Percentiles rank a stretch among this genome's conserved stretches.
Evolutionary conservation across 1,139 yeast genomes (phyloP).

Genomic region (Sugiyamaella grinbergsii): DNA sequence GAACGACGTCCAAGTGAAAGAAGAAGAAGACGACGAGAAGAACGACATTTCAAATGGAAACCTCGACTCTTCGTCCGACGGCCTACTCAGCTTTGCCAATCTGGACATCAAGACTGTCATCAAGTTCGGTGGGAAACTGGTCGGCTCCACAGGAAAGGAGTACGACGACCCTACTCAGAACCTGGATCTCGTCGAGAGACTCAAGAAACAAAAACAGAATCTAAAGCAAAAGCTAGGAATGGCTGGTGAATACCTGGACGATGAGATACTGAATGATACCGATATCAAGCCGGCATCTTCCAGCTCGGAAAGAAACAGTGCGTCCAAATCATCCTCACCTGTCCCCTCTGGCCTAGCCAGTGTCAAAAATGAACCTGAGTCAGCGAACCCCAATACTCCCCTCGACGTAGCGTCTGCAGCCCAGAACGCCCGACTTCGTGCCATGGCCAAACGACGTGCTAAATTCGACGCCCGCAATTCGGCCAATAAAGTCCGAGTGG

Average conservation of each 20-base stretch:
- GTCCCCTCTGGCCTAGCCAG: slow-evolving; percentile 29
- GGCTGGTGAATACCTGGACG: slow-evolving; percentile 48
- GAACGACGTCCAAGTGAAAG: slow-evolving; percentile 5
- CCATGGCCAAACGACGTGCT: slow-evolving; percentile 91
- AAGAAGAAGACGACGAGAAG: neutral
- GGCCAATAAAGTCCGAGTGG: slow-evolving; percentile 55
- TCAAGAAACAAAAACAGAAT: slow-evolving; percentile 45
- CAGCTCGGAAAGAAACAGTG: slow-evolving; percentile 24
- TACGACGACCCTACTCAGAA: slow-evolving; percentile 45
- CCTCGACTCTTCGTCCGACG: slow-evolving; percentile 31
- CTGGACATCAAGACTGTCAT: slow-evolving; percentile 69
- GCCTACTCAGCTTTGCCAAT: slow-evolving; percentile 57
- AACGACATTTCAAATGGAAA: slow-evolving; percentile 22
- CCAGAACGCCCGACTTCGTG: slow-evolving; percentile 78
- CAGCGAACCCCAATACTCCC: slow-evolving; percentile 14
- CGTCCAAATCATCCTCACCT: slow-evolving; percentile 26
- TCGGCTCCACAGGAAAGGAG: slow-evolving; percentile 67
- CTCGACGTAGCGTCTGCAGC: slow-evolving; percentile 30
- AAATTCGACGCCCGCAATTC: slow-evolving; percentile 73
- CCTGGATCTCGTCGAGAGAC: slow-evolving; percentile 46
- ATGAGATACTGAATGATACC: slow-evolving; percentile 39
- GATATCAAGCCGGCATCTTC: slow-evolving; percentile 35
- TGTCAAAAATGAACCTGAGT: slow-evolving; percentile 2
- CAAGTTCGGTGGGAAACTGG: slow-evolving; percentile 65
- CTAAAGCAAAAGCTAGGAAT: slow-evolving; percentile 48